Evolutionary conservation across 352 stramenopile species (phyloP).

Genomic region (Ophiocytium majus): DNA sequence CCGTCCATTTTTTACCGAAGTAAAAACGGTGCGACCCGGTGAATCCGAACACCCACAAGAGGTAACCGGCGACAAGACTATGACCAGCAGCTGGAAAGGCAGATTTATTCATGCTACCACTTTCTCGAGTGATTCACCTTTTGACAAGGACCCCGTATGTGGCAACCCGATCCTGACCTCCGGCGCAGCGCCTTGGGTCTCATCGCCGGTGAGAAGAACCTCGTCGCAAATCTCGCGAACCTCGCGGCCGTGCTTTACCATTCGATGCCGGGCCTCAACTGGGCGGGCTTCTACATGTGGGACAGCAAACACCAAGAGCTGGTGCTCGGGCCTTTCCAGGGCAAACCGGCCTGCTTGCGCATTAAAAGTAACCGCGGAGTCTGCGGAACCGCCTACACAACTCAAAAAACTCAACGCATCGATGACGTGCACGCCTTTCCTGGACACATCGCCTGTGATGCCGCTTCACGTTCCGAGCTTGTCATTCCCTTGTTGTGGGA

Average conservation of each 20-base stretch:
- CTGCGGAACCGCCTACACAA: not conserved
- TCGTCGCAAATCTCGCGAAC: slow-evolving; percentile 5
- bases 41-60: slow-evolving; percentile 12
- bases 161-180: no score
- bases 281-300: not conserved
- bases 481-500: not conserved
- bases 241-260: not conserved
- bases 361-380: not conserved
- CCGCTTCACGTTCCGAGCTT: not conserved
- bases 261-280: not conserved
- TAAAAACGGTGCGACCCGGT: not conserved
- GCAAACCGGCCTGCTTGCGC: not conserved
- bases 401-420: not conserved
- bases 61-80: no score
- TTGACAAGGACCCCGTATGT: no score
- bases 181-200: no score
- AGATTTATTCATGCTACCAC: no score
- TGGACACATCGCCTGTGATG: slow-evolving; percentile 9
- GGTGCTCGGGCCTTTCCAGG: not conserved
- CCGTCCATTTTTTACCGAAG: not conserved
- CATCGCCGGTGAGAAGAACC: slow-evolving; percentile 1
- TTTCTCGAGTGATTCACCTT: no score
- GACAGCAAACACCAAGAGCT: not conserved
- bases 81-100: no score
- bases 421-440: slow-evolving; percentile 8